These are phyloP conservation scores for Penicillium cosmopolitanum DNA, from an alignment of 495 filamentous ascomycete species.

Conservation along the genomic window DNA sequence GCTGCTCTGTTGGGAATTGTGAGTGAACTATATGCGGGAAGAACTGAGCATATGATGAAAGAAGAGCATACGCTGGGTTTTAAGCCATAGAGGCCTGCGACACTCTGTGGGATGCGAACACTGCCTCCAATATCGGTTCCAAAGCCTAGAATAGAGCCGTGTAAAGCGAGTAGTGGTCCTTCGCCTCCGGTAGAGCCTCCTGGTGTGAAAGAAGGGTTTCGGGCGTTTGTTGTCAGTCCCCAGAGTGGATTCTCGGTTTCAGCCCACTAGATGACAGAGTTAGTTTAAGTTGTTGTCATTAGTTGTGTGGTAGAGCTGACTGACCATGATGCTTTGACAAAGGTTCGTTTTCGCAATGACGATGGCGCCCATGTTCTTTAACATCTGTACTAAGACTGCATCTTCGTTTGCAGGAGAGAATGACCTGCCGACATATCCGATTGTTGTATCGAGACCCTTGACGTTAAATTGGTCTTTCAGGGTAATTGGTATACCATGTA, in stretches of 20 bases:
- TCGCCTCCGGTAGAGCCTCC: conserved; percentile 71
- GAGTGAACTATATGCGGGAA: not conserved
- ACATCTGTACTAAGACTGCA: conserved; percentile 48
- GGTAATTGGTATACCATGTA: conserved; percentile 68
- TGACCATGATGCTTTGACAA: conserved; percentile 56
- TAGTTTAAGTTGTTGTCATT: not conserved
- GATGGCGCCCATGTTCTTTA: conserved; percentile 55
- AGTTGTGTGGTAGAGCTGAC: conserved; percentile 7
- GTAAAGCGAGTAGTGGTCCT: conserved; percentile 59
- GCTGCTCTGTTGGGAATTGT: conserved; percentile 36
- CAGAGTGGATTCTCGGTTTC: conserved; percentile 60
- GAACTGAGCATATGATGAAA: not conserved
- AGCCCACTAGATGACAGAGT: conserved; percentile 36
- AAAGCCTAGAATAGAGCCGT: conserved; percentile 65
- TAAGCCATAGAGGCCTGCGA: conserved; percentile 57
- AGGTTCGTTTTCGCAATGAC: conserved; percentile 65
- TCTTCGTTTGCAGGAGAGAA: conserved; percentile 55
- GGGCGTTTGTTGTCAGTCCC: conserved; percentile 56
- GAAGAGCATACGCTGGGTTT: conserved; percentile 54
- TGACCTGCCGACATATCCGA: conserved; percentile 60
- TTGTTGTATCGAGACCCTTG: conserved; percentile 58
- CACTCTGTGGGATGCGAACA: conserved; percentile 58
- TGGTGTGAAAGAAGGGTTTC: conserved; percentile 48
- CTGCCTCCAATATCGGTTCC: conserved; percentile 69
- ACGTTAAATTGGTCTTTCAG: conserved; percentile 72